Conservation (phyloP, 129 eudicot genomes). For the Erigeron canadensis region DNA sequence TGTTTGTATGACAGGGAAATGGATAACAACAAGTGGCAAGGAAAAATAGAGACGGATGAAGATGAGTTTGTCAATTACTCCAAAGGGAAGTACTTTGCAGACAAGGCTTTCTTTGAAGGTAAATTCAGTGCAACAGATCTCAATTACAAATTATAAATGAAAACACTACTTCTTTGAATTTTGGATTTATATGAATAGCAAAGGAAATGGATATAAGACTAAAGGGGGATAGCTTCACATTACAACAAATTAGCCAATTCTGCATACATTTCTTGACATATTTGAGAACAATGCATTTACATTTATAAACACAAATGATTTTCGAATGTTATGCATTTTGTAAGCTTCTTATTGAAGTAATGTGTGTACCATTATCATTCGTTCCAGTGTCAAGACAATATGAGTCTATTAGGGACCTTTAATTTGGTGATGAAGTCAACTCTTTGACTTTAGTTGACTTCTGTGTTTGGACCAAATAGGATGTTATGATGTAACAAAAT, state of each 20-base stretch:
- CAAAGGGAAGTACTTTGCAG: slow-evolving; percentile 15
- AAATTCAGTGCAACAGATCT: not conserved
- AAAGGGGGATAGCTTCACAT: not conserved
- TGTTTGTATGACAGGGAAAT: not conserved
- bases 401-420: not conserved
- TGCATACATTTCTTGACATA: not conserved
- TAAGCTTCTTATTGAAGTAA: too few relatives aligned
- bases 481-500: too few relatives aligned
- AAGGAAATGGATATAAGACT: not conserved
- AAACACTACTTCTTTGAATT: not conserved
- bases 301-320: too few relatives aligned
- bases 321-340: too few relatives aligned
- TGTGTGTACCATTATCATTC: too few relatives aligned
- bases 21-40: not conserved
- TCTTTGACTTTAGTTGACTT: not conserved
- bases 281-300: too few relatives aligned
- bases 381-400: not conserved
- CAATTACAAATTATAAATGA: too few relatives aligned
- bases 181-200: not conserved
- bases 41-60: not conserved
- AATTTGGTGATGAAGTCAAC: not conserved
- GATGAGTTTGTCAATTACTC: slow-evolving; percentile 12
- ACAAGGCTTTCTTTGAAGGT: slow-evolving; percentile 11
- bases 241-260: not conserved
- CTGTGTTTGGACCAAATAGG: not conserved